Conservation (phyloP, 2,329 filamentous ascomycete genomes). For the Phaeosphaeriaceae sp. region DNA sequence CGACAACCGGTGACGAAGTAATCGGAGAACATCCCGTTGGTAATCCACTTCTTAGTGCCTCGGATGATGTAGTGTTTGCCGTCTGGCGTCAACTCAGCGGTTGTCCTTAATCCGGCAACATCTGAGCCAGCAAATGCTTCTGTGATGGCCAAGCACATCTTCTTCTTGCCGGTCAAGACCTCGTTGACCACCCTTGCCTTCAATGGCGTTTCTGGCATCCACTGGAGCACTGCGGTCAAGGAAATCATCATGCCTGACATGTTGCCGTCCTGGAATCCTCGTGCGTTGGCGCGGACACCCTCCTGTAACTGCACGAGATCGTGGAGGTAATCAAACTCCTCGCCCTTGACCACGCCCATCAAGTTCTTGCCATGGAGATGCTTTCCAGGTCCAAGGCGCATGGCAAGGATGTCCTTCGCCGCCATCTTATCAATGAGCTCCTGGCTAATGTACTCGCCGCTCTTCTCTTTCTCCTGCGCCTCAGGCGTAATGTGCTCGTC, state of each 20-base stretch:
- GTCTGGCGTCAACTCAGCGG: slow-evolving; percentile 58
- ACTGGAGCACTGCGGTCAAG: slow-evolving; percentile 79
- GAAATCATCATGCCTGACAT: slow-evolving; percentile 87
- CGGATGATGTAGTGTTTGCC: slow-evolving; percentile 66
- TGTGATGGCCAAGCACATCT: slow-evolving; percentile 86
- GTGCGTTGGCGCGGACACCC: slow-evolving; percentile 70
- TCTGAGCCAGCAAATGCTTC: slow-evolving; percentile 88
- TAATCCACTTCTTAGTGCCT: slow-evolving; percentile 84
- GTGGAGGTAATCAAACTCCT: slow-evolving; percentile 88
- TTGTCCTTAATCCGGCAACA: slow-evolving; percentile 80
- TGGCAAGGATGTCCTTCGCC: slow-evolving; percentile 74
- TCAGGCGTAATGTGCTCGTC: slow-evolving; percentile 75
- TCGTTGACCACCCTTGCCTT: slow-evolving; percentile 73
- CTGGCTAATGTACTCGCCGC: slow-evolving; percentile 72
- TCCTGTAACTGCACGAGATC: slow-evolving; percentile 80
- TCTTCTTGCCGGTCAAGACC: slow-evolving; percentile 80
- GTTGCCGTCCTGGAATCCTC: slow-evolving; percentile 86
- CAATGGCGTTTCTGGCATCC: slow-evolving; percentile 70
- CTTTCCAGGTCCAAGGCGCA: slow-evolving; percentile 82
- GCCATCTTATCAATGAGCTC: slow-evolving; percentile 80
- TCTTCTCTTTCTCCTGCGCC: slow-evolving; percentile 76
- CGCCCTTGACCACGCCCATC: slow-evolving; percentile 72
- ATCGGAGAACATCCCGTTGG: slow-evolving; percentile 79
- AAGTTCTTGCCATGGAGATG: slow-evolving; percentile 76
- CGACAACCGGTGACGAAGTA: slow-evolving; percentile 84